These are phyloP conservation scores for Colletotrichum godetiae DNA, from an alignment of 2,329 filamentous ascomycete species.

Conservation along the genomic window DNA sequence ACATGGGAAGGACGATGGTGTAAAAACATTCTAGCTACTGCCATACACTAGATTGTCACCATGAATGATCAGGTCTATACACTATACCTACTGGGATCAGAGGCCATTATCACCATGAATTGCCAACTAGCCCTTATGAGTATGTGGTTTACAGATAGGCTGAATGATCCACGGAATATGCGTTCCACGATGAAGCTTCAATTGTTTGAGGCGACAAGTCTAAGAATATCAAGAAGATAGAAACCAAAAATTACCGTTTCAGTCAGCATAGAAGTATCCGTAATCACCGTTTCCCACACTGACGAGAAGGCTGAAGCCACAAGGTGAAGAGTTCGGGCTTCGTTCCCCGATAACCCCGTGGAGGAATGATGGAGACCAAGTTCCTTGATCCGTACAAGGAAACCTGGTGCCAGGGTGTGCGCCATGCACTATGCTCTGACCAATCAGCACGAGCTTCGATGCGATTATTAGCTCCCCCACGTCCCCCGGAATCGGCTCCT, in stretches of 20 bases:
- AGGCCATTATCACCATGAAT: background rate
- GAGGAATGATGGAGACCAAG: background rate
- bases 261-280: background rate
- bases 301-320: background rate
- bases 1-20: background rate
- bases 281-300: background rate
- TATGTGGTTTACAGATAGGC: no score
- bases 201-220: background rate
- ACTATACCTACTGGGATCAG: background rate
- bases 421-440: background rate
- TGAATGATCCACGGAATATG: no score
- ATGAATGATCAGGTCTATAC: background rate
- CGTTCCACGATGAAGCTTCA: no score
- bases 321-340: background rate
- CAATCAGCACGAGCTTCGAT: conserved; percentile 5
- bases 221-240: background rate
- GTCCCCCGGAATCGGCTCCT: conserved; percentile 32
- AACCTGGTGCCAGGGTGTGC: background rate
- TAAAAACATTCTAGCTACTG: background rate
- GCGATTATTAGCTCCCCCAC: conserved; percentile 10
- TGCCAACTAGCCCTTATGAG: no score
- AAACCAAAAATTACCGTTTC: background rate
- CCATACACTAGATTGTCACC: background rate
- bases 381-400: background rate
- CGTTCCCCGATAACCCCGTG: background rate